Conservation (phyloP, 2,329 filamentous ascomycete species). For the Xylariaceae sp. region DNA sequence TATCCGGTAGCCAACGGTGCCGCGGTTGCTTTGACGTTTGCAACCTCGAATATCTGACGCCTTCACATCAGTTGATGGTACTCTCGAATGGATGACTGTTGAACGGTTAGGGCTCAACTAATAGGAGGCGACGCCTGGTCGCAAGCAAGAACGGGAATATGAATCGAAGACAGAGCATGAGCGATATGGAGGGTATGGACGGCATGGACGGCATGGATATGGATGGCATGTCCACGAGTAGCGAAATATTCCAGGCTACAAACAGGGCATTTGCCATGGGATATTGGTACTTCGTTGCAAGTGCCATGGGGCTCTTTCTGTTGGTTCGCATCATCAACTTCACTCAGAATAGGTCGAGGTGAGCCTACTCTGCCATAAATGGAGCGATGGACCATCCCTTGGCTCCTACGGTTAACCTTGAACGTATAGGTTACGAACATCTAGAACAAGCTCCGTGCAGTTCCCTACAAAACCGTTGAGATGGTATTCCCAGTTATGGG, state of each 20-base stretch:
- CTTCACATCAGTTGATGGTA: neutral
- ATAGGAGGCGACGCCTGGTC: neutral
- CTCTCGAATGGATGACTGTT: neutral
- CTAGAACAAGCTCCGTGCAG: conserved; percentile 45
- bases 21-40: neutral
- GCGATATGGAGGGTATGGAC: conserved; percentile 21
- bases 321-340: conserved; percentile 48
- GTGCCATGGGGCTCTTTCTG: conserved; percentile 47
- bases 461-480: conserved; percentile 57
- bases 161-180: conserved; percentile 22
- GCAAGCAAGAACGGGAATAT: conserved; percentile 1
- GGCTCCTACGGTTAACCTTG: neutral
- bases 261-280: conserved; percentile 56
- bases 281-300: conserved; percentile 63
- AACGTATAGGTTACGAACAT: conserved; percentile 49
- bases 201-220: conserved; percentile 31
- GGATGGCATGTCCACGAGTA: conserved; percentile 36
- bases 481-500: conserved; percentile 53
- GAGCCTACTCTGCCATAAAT: conserved; percentile 8
- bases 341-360: conserved; percentile 48
- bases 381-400: neutral
- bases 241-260: conserved; percentile 44
- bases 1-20: neutral
- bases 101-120: neutral
- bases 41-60: neutral